These are phyloP conservation scores for Talaromyces borbonicus DNA, from an alignment of 495 filamentous ascomycete species.

Conservation along the genomic window DNA sequence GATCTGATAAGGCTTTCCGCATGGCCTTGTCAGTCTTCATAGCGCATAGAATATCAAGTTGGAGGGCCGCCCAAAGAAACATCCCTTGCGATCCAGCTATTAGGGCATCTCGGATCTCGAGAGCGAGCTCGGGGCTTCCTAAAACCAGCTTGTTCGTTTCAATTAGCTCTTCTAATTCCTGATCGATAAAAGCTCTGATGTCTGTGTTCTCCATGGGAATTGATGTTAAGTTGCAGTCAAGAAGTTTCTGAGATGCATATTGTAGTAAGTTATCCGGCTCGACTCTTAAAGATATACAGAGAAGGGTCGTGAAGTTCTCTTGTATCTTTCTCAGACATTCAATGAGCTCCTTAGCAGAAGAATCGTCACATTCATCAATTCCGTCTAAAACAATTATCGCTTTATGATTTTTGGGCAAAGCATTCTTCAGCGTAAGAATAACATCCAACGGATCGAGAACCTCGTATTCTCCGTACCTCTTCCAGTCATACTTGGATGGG, in stretches of 20 bases:
- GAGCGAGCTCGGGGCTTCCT: slow-evolving; percentile 24
- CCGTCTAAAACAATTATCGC: slow-evolving; percentile 28
- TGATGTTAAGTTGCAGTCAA: not conserved
- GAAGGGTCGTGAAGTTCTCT: slow-evolving; percentile 12
- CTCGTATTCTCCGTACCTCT: not conserved
- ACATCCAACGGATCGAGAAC: slow-evolving; percentile 8
- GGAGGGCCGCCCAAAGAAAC: slow-evolving; percentile 39
- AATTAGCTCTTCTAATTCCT: slow-evolving; percentile 22
- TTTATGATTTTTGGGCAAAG: slow-evolving; percentile 13
- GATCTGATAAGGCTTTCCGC: slow-evolving; percentile 24
- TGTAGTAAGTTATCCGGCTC: slow-evolving; percentile 10
- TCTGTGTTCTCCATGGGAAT: slow-evolving; percentile 31
- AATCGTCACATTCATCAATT: slow-evolving; percentile 24
- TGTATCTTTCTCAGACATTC: slow-evolving; percentile 17
- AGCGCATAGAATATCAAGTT: slow-evolving; percentile 29
- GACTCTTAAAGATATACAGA: slow-evolving; percentile 24
- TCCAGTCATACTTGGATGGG: not conserved
- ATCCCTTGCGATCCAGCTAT: slow-evolving; percentile 18
- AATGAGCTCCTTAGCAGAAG: slow-evolving; percentile 15
- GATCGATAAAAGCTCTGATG: slow-evolving; percentile 26
- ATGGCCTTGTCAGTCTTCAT: slow-evolving; percentile 32
- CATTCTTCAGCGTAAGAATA: slow-evolving; percentile 14
- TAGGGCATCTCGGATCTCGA: slow-evolving; percentile 13
- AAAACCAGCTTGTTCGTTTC: slow-evolving; percentile 22
- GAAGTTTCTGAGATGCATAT: not conserved